These are phyloP conservation scores for Mycena galopus DNA, from an alignment of 768 basidiomycete genomes.

Conservation along the genomic window DNA sequence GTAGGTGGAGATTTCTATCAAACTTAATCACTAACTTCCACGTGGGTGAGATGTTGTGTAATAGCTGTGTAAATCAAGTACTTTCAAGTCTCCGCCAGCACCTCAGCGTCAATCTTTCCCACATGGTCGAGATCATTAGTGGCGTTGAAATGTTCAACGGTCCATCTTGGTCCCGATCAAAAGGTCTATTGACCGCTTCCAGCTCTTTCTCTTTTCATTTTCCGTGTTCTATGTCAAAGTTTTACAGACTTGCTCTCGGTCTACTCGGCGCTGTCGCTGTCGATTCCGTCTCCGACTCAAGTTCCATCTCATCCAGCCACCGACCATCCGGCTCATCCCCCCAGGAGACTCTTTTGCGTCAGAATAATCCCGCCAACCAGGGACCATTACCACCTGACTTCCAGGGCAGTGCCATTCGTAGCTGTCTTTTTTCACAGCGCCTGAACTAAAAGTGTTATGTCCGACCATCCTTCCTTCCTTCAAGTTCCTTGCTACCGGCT, in stretches of 20 bases:
- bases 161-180: background rate
- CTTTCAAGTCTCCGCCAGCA: too few species aligned
- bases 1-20: background rate
- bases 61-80: background rate
- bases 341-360: too few species aligned
- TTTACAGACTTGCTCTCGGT: too few species aligned
- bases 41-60: conserved; percentile 1
- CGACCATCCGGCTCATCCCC: too few species aligned
- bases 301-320: background rate
- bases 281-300: background rate
- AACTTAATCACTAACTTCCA: background rate
- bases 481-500: conserved; percentile 12
- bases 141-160: background rate
- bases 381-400: background rate
- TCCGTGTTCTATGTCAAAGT: too few species aligned
- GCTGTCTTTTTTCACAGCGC: background rate
- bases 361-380: background rate
- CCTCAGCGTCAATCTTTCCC: background rate
- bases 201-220: too few species aligned
- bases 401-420: background rate
- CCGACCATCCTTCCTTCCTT: background rate
- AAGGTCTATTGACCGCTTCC: background rate
- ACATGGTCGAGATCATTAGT: background rate
- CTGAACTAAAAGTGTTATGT: background rate
- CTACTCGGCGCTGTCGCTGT: too few species aligned